Evolutionary conservation across 768 basidiomycete genomes (phyloP), one percentile per base, ranked within the genome.

Genomic region (Naganishia vishniacii): DNA sequence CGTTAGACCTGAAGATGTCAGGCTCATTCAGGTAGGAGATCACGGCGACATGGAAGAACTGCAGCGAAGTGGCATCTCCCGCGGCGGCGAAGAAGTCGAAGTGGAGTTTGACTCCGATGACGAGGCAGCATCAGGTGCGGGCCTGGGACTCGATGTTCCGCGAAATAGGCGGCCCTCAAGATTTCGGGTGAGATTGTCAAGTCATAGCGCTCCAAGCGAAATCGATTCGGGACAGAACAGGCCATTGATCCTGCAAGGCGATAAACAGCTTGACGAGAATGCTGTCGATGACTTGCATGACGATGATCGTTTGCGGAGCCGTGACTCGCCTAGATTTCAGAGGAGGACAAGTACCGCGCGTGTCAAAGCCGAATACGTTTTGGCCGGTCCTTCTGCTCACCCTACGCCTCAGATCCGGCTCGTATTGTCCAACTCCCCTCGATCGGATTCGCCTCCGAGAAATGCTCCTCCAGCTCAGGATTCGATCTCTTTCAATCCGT

Each of bases 341-440:
- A 37, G 53, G 11, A 26, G 53, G 23, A 56, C 53, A 9, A 56
- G 70, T 44, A 42, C 70, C 63, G 49, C 64, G 48, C 60, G 70
- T 9, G 78, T 78, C 32, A 77, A 75, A 53, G 80, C 80, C 26
- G 78, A 78, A 53, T 80, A 80, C 64, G 74, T 78, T 20, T 64
- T 80, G 1, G 72, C 67, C 16, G 80, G 79, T 2, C 67, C 72
- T 41, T 69, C 75, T 2, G 73, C 75, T 23, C 61, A 71, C 20
- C 78, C 77, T 8, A 72, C 73, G 26, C 79, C 79, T 0, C 74
- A 78, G 53, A 69, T 80, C 29, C 73, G 77, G 31, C 70, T 80
- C 15, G 72, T 76, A 16, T 47, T 78, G 6, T 68, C 71, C 3
- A 62, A 65, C 16, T 70, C 71, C 6, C 64, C 71, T 4, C 48